These are phyloP conservation scores for Graphilbum ipis-grandicollis DNA, from an alignment of 2,329 filamentous ascomycete genomes.

Conservation along the genomic window DNA sequence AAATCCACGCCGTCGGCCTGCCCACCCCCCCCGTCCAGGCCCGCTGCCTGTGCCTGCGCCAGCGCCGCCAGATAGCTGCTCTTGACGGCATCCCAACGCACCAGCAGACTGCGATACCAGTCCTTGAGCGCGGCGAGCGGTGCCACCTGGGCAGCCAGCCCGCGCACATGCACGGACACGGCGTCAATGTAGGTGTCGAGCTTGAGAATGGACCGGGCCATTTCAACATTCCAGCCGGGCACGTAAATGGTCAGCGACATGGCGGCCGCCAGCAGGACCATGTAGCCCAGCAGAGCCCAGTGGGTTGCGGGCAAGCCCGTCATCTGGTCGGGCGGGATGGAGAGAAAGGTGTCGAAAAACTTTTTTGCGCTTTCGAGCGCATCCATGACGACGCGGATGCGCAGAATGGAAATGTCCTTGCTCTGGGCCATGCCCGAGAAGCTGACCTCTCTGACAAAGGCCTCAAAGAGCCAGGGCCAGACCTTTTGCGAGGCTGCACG, in stretches of 20 bases:
- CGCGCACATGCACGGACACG: not conserved
- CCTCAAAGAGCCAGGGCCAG: conserved; percentile 1
- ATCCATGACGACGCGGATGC: not conserved
- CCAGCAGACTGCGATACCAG: not conserved
- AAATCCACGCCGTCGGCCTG: too few relatives aligned
- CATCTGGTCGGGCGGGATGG: not conserved
- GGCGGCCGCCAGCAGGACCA: not conserved
- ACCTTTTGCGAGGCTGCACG: not conserved
- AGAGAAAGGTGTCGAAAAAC: conserved; percentile 1
- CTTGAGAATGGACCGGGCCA: conserved; percentile 2
- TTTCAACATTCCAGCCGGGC: conserved; percentile 1
- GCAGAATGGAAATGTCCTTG: not conserved
- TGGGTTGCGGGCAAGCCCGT: not conserved
- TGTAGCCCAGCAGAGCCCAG: conserved; percentile 2
- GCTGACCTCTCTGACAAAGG: conserved; percentile 2
- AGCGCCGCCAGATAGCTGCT: not conserved
- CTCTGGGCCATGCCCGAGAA: conserved; percentile 2
- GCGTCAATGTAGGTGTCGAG: conserved; percentile 2
- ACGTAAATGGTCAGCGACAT: conserved; percentile 1
- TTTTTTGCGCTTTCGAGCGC: not conserved
- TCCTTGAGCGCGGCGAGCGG: not conserved
- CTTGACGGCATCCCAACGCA: not conserved
- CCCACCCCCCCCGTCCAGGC: too few relatives aligned
- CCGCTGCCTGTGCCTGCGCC: not conserved
- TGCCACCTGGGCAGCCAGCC: not conserved